Conservation (phyloP, 2,329 filamentous ascomycete genomes). For the Colletotrichum liriopes region DNA sequence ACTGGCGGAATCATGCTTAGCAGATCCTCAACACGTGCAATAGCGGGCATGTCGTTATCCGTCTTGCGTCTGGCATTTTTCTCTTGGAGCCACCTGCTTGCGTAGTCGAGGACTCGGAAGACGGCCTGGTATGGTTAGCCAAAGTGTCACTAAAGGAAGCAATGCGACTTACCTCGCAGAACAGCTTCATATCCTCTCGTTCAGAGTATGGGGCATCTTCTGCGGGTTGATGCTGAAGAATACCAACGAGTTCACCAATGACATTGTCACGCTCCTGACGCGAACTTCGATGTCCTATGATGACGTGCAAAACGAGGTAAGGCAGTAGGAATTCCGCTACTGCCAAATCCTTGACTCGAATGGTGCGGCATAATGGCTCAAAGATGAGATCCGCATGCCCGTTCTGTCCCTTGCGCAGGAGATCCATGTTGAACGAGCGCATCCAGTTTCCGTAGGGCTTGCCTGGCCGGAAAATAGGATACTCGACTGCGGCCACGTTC, state of each 20-base stretch:
- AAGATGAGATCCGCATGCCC: slow-evolving; percentile 84
- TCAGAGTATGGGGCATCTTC: slow-evolving; percentile 71
- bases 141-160: not conserved
- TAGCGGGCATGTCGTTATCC: slow-evolving; percentile 63
- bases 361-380: slow-evolving; percentile 83
- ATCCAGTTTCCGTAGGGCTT: slow-evolving; percentile 87
- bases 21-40: slow-evolving; percentile 65
- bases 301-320: slow-evolving; percentile 86
- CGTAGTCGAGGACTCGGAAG: slow-evolving; percentile 92
- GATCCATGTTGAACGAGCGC: slow-evolving; percentile 82
- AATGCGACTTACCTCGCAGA: slow-evolving; percentile 80
- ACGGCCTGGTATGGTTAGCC: slow-evolving; percentile 73
- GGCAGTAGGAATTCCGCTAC: slow-evolving; percentile 92
- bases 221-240: slow-evolving; percentile 76
- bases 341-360: slow-evolving; percentile 87
- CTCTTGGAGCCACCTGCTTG: slow-evolving; percentile 89
- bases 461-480: slow-evolving; percentile 82
- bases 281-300: slow-evolving; percentile 77
- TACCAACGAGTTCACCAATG: slow-evolving; percentile 79
- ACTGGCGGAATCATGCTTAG: slow-evolving; percentile 80
- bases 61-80: slow-evolving; percentile 66
- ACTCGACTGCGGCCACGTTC: slow-evolving; percentile 70
- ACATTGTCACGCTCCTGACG: slow-evolving; percentile 76
- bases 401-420: slow-evolving; percentile 84
- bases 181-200: slow-evolving; percentile 84